Evolutionary conservation across 2,329 filamentous ascomycete genomes (phyloP), one percentile per base, ranked within the genome.

Genomic region (Trichoderma koningii): DNA sequence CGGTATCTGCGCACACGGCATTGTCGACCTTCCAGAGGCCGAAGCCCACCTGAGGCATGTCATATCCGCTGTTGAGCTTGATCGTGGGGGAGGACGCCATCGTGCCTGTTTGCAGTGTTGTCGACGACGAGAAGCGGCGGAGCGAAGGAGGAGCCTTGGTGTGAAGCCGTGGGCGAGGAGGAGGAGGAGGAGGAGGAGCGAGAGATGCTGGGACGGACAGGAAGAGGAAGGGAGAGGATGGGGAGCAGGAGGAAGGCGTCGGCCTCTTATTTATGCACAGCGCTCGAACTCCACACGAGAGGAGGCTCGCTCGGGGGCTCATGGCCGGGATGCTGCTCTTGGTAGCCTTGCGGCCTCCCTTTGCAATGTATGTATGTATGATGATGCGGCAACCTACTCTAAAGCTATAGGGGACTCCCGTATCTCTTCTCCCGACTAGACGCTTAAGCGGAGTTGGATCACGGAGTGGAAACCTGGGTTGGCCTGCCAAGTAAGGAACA

Each of bases 21-120:
- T 89, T 90, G 76, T 87, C 86, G 69, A 95, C 89, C 81, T 95
- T 95, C 91, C 91, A 95, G 70, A 94, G 84, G 66, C 89, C 89
- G 75, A 91, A 91, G 77, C 89, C 89, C 69, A 91, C 88, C 76
- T 89, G 85, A 73, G 89, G 89, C 89, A 91, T 91, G 71, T 89
- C 82, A 71, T 84, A 74, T 77, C 87, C 86, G 77, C 81, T 87
- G 78, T 80, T 88, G 68, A 89, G 84, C 79, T 87, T 88, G 76
- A 88, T 80, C 66, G 78, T 85, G 57, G 75, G 74, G 28, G 74
- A 69, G 28, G 74, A 69, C 64, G 80, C 76, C 72, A 79, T 76
- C 68, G 70, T 76, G 62, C 66, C 28, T 47, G 38, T 34, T 14
- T 38, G 2, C 23, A 50, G 44, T 55, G 30, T 56, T n/a, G 51